Percentiles rank a stretch among this genome's conserved stretches.
Evolutionary conservation across 345 rosid species (phyloP).

Genomic region (Lepidium africanum): DNA sequence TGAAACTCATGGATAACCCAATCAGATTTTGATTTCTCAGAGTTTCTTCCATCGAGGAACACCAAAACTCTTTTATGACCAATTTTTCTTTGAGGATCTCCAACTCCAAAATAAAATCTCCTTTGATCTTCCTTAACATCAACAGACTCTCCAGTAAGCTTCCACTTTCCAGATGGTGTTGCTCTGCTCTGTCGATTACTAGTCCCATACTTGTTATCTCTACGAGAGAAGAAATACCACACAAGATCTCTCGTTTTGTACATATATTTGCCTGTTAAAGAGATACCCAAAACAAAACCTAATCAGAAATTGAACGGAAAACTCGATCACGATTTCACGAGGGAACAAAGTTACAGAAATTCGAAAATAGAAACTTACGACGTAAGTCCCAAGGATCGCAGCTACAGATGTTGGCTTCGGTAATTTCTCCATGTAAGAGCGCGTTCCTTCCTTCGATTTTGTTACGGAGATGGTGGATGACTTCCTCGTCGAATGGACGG

Average conservation of each 20-base stretch:
- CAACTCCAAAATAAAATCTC: background rate
- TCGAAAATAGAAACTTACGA: background rate
- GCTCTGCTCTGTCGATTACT: constrained; percentile 25
- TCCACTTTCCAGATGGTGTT: constrained; percentile 36
- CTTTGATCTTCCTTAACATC: background rate
- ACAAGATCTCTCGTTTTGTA: constrained; percentile 10
- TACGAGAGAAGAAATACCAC: constrained; percentile 33
- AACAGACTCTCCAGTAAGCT: constrained; percentile 17
- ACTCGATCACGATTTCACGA: background rate
- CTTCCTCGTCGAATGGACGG: constrained; percentile 43
- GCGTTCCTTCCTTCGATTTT: constrained; percentile 22
- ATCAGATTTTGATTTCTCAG: background rate
- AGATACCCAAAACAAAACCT: background rate
- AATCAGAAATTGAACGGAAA: background rate
- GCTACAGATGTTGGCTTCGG: constrained; percentile 31
- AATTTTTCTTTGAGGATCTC: constrained; percentile 4
- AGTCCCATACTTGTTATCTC: constrained; percentile 4
- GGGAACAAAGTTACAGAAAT: background rate
- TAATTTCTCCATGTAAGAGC: background rate
- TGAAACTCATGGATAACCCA: constrained; percentile 25
- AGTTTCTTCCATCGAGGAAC: background rate
- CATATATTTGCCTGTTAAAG: constrained; percentile 14
- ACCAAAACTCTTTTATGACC: constrained; percentile 35
- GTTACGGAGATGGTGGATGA: constrained; percentile 32
- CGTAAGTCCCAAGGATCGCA: constrained; percentile 50